Evolutionary conservation across 2,329 filamentous ascomycete species (phyloP).

Genomic region (Ophiostoma montium): DNA sequence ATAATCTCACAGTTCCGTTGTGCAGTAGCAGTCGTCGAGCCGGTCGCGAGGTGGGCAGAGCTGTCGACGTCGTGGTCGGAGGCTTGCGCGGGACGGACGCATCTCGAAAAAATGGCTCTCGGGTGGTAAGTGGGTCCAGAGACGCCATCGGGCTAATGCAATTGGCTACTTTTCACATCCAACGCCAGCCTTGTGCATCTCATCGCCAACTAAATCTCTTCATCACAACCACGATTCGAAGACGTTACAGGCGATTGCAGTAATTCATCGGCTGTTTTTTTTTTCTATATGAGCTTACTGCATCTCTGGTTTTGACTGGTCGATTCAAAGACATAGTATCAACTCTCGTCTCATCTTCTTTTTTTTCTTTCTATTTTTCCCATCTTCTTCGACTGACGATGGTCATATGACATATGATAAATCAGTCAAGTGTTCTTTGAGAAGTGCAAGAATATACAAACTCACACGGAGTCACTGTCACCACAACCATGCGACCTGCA

Average conservation of each 20-base stretch:
- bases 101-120: conserved; percentile 7
- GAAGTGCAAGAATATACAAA: too few species aligned
- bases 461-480: not conserved
- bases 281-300: not conserved
- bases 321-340: too few species aligned
- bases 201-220: conserved; percentile 5
- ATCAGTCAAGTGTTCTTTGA: too few species aligned
- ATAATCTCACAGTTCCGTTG: not conserved
- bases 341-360: not conserved
- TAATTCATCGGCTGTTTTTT: not conserved
- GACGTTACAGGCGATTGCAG: not conserved
- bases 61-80: not conserved
- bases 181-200: conserved; percentile 2
- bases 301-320: too few species aligned
- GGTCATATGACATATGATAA: not conserved
- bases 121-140: not conserved
- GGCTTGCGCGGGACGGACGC: not conserved
- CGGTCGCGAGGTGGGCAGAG: not conserved
- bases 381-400: too few species aligned
- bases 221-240: not conserved
- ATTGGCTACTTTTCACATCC: conserved; percentile 2
- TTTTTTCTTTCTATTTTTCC: not conserved
- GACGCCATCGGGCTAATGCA: not conserved
- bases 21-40: not conserved
- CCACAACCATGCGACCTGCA: conserved; percentile 7